These are phyloP conservation scores for Fraxinus ornus DNA, from an alignment of 305 asterid genomes.

Conservation along the genomic window DNA sequence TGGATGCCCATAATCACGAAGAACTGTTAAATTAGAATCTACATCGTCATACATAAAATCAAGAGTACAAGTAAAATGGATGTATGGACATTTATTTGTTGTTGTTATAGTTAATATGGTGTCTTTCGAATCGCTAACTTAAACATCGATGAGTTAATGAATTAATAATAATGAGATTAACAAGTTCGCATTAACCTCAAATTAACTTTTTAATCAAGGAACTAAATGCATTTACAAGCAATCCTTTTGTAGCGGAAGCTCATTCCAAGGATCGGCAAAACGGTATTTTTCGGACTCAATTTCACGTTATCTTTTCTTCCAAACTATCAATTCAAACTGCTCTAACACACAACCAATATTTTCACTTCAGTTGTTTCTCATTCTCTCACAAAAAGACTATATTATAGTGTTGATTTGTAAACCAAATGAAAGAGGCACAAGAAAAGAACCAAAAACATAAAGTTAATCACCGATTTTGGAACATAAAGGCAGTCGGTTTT, in stretches of 20 bases:
- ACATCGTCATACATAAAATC: background rate
- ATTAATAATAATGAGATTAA: background rate
- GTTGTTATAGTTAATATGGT: background rate
- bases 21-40: background rate
- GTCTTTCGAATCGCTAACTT: background rate
- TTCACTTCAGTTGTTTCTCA: no score
- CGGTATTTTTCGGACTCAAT: no score
- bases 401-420: no score
- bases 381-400: no score
- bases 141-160: background rate
- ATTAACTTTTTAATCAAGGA: background rate
- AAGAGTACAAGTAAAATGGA: background rate
- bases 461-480: no score
- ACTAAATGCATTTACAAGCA: background rate
- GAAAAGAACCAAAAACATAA: no score
- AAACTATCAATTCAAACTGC: no score
- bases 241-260: background rate
- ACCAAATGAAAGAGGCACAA: no score
- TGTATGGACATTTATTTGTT: background rate
- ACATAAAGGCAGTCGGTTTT: no score
- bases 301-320: no score
- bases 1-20: background rate
- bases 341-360: no score
- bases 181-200: background rate
- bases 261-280: no score